Evolutionary conservation across 2,329 filamentous ascomycete genomes (phyloP).

Genomic region (Aspergillus sp.): DNA sequence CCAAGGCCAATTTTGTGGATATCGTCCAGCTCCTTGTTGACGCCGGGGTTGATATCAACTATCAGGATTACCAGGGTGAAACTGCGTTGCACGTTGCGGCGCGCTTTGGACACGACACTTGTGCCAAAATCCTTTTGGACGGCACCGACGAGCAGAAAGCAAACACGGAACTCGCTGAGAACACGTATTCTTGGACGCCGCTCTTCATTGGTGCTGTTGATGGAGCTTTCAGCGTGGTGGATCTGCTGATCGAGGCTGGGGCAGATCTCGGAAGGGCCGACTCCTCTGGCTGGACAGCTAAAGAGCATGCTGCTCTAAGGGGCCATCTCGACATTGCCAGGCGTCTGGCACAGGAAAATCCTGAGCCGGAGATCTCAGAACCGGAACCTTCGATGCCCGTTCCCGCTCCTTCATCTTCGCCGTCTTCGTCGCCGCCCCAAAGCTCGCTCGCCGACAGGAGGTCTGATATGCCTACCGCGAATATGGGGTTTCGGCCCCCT

Average conservation of each 20-base stretch:
- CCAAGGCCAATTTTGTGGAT: slow-evolving; percentile 72
- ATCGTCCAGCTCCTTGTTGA: slow-evolving; percentile 85
- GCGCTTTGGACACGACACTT: slow-evolving; percentile 74
- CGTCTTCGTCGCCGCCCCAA: slow-evolving; percentile 25
- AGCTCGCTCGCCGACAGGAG: slow-evolving; percentile 36
- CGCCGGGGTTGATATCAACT: slow-evolving; percentile 86
- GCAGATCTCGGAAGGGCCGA: slow-evolving; percentile 67
- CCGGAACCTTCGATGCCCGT: slow-evolving; percentile 23
- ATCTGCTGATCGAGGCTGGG: slow-evolving; percentile 67
- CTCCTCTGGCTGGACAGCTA: slow-evolving; percentile 86
- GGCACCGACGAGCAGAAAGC: slow-evolving; percentile 62
- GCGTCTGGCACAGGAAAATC: slow-evolving; percentile 53
- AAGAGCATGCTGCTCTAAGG: slow-evolving; percentile 82
- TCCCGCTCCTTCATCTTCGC: slow-evolving; percentile 23
- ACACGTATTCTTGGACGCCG: slow-evolving; percentile 89
- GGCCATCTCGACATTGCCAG: slow-evolving; percentile 77
- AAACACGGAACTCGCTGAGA: slow-evolving; percentile 68
- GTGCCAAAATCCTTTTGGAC: slow-evolving; percentile 64
- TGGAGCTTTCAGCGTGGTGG: slow-evolving; percentile 64
- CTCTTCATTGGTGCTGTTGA: slow-evolving; percentile 88
- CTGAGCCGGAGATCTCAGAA: slow-evolving; percentile 26
- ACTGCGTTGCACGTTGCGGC: slow-evolving; percentile 88
- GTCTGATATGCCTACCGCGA: slow-evolving; percentile 29
- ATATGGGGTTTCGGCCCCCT: slow-evolving; percentile 31
- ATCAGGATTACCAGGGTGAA: slow-evolving; percentile 81